Percentiles rank a stretch among this genome's conserved stretches.
Evolutionary conservation across 2,329 filamentous ascomycete genomes (phyloP).

Genomic region (Neophaeococcomyces aloes): DNA sequence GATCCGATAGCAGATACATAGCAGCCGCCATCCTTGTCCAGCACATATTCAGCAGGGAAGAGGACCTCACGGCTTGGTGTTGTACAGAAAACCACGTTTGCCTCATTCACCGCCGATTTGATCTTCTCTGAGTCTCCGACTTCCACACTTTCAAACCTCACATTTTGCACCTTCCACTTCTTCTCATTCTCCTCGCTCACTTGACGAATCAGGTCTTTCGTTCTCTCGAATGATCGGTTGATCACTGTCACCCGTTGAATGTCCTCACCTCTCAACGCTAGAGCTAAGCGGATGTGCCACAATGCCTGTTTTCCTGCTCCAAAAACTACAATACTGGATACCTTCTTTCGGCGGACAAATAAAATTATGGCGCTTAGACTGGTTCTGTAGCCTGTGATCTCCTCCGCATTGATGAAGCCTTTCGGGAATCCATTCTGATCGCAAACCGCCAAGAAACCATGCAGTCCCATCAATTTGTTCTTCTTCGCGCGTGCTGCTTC

Average conservation of each 20-base stretch:
- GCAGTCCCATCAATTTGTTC: background rate
- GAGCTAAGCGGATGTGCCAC: conserved; percentile 40
- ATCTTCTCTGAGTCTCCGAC: conserved; percentile 36
- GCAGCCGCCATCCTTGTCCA: conserved; percentile 26
- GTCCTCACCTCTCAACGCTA: conserved; percentile 36
- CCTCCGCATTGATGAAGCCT: conserved; percentile 61
- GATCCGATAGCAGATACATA: conserved; percentile 45
- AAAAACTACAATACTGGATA: conserved; percentile 32
- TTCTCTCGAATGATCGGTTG: conserved; percentile 55
- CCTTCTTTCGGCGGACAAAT: conserved; percentile 10
- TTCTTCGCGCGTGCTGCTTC: background rate
- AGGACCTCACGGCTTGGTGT: conserved; percentile 38
- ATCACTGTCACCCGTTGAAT: conserved; percentile 63
- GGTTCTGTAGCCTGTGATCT: conserved; percentile 71
- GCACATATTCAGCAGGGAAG: conserved; percentile 31
- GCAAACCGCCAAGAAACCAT: background rate
- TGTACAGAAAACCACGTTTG: conserved; percentile 41
- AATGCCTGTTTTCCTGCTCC: conserved; percentile 41
- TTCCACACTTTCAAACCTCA: conserved; percentile 48
- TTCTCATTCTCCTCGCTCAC: conserved; percentile 30
- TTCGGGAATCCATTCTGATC: conserved; percentile 1
- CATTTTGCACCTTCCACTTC: conserved; percentile 22
- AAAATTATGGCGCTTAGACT: conserved; percentile 57
- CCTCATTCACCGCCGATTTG: conserved; percentile 23
- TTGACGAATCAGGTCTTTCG: conserved; percentile 34